Base-by-base conservation (phyloP, 2,329 filamentous ascomycete species). In the Pyricularia sp. region DNA sequence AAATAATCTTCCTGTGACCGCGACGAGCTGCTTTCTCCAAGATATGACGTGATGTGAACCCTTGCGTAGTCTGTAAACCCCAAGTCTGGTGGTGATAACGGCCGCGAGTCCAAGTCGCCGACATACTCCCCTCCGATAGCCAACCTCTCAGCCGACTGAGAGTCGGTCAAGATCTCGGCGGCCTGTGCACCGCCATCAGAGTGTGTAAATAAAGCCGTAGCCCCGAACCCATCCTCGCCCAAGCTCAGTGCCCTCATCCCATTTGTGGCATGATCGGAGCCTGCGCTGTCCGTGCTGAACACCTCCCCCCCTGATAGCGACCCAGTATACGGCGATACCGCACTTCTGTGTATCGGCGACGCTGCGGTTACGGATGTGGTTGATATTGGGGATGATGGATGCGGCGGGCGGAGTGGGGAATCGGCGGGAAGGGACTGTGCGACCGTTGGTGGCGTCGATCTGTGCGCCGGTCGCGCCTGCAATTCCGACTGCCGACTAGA, bases 121-220 rank as follows among this genome's bases (percentile, higher is more conserved):
- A 10, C 17, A 17, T 36, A 20, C 2, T 17, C 50, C 10, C 36
- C 12, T 50, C 26, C 25, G 4, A 20, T 17, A 10, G n/a, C 42
- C 28, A 67, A 26, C 65, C 65, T 55, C 12, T 67, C 65, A 9
- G 58, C 59, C n/a, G 67, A 64, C 31, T 30, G 17, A 10, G 67
- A 68, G 59, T 68, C 67, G 28, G 67, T 68, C 58, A 68, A 14
- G 31, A 61, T 65, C 20, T 68, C 67, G 25, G 67, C 67, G 11
- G 67, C 67, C 26, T 68, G 67, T 33, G 42, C 67, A 11, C 67
- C 67, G 6, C 67, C 67, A 30, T 68, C 67, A 30, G 67, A 68
- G 26, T 64, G 67, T 20, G 26, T 23, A 26, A 64, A 68, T 5
- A 68, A 59, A 23, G 67, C 67, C 58, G 67, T 50, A 6, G 67